A percentile compares a stretch with the other conserved stretches of the same genome.
Evolutionary conservation across 192 early-diverging fungal species (phyloP).

Genomic region (Diversispora epigaea): DNA sequence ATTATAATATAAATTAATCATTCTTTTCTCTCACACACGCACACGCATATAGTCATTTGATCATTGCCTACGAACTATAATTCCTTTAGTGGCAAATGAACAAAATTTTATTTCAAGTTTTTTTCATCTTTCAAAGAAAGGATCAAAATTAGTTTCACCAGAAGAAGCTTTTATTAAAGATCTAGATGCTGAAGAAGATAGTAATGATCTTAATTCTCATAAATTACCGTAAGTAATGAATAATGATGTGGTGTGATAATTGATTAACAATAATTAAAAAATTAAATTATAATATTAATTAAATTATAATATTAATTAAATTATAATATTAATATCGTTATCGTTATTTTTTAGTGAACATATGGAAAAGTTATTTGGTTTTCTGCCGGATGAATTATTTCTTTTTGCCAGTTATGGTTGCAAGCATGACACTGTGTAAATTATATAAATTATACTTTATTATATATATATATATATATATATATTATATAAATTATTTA

Average conservation of each 20-base stretch:
- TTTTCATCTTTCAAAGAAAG: constrained; percentile 64
- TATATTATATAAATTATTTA: neutral
- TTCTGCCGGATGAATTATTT: constrained; percentile 69
- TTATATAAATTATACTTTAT: constrained; percentile 31
- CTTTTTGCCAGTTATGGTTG: constrained; percentile 72
- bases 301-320: neutral
- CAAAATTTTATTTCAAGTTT: constrained; percentile 91
- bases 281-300: neutral
- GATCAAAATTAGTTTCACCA: constrained; percentile 35
- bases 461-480: neutral
- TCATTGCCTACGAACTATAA: constrained; percentile 60
- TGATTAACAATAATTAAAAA: neutral
- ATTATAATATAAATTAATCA: constrained; percentile 17
- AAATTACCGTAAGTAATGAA: constrained; percentile 55
- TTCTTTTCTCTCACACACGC: too few species aligned
- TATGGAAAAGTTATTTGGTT: constrained; percentile 77
- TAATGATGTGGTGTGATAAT: neutral
- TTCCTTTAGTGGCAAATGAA: constrained; percentile 72
- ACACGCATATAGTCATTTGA: constrained; percentile 51
- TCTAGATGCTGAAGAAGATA: constrained; percentile 48
- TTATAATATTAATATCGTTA: neutral
- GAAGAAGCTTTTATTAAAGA: neutral
- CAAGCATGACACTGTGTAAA: constrained; percentile 70
- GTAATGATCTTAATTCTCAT: constrained; percentile 58
- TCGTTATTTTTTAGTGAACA: constrained; percentile 59